Percentiles rank a stretch among this genome's conserved stretches.
Conservation (phyloP, 2,329 filamentous ascomycete species). For the Byssoonygena ceratinophila region DNA sequence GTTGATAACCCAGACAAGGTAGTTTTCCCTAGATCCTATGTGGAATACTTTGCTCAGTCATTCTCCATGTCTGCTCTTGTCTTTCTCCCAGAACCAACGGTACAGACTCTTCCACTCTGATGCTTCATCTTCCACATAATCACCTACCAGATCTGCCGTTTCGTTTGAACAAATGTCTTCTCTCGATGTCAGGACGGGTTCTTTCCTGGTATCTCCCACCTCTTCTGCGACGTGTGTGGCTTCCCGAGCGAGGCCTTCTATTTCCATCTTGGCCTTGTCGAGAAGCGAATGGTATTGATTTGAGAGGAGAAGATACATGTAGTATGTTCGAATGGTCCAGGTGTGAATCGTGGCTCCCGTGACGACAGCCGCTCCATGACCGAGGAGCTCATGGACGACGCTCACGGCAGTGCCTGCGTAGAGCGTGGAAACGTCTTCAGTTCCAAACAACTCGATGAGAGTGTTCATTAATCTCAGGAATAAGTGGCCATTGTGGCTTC, state of each 20-base stretch:
- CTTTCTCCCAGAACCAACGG: slow-evolving; percentile 34
- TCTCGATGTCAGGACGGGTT: neutral
- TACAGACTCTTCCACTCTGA: slow-evolving; percentile 29
- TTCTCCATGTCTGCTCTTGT: slow-evolving; percentile 21
- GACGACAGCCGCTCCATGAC: slow-evolving; percentile 77
- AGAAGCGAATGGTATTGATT: neutral
- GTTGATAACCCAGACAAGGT: neutral
- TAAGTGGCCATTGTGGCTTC: slow-evolving; percentile 8
- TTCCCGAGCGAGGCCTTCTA: slow-evolving; percentile 33
- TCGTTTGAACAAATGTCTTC: slow-evolving; percentile 25
- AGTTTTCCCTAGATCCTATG: no score
- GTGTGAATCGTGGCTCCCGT: slow-evolving; percentile 69
- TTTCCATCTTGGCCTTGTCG: slow-evolving; percentile 30
- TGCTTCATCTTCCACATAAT: slow-evolving; percentile 38
- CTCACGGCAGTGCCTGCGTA: slow-evolving; percentile 70
- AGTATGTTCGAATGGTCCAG: slow-evolving; percentile 61
- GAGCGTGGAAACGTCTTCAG: slow-evolving; percentile 30
- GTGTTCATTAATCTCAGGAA: neutral
- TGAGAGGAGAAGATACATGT: slow-evolving; percentile 50
- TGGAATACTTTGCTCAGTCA: neutral
- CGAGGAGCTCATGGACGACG: slow-evolving; percentile 72
- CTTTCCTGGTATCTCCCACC: slow-evolving; percentile 19
- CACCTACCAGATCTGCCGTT: slow-evolving; percentile 36
- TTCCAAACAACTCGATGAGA: neutral
- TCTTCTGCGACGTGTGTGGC: slow-evolving; percentile 22